Percentiles rank a stretch among this genome's conserved stretches.
Conservation (phyloP, 495 filamentous ascomycete genomes). For the Aeminium ludgeri region DNA sequence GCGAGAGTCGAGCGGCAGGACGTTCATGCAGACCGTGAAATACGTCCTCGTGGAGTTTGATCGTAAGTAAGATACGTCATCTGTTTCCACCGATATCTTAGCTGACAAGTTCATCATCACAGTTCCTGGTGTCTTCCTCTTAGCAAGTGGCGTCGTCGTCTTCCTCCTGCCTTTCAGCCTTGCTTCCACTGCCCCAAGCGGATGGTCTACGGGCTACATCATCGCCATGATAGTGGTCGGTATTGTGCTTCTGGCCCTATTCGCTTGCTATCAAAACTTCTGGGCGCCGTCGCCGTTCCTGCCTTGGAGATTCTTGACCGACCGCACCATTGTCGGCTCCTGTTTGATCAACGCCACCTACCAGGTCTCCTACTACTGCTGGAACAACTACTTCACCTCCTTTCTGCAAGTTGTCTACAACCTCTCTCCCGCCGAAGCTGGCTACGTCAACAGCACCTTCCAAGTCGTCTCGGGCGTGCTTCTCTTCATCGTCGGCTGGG, state of each 20-base stretch:
- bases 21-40: slow-evolving; percentile 5
- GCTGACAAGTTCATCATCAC: not conserved
- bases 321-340: slow-evolving; percentile 14
- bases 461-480: slow-evolving; percentile 35
- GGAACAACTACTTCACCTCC: slow-evolving; percentile 13
- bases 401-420: slow-evolving; percentile 14
- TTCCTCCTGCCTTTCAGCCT: slow-evolving; percentile 16
- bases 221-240: slow-evolving; percentile 15
- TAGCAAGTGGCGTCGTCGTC: slow-evolving; percentile 5
- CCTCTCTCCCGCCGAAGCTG: slow-evolving; percentile 6
- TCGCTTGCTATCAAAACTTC: slow-evolving; percentile 7
- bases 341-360: slow-evolving; percentile 3
- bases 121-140: slow-evolving; percentile 9
- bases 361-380: slow-evolving; percentile 11
- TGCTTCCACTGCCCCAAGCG: not conserved
- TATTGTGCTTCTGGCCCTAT: slow-evolving; percentile 2
- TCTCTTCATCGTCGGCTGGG: slow-evolving; percentile 36
- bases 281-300: slow-evolving; percentile 5
- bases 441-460: slow-evolving; percentile 36
- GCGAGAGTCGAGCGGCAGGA: not conserved
- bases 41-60: slow-evolving; percentile 11
- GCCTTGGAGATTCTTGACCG: slow-evolving; percentile 3
- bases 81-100: not conserved
- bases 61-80: not conserved
- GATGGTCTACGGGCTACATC: slow-evolving; percentile 8